These are phyloP conservation scores for Pseudofabraea citricarpa DNA, from an alignment of 2,329 filamentous ascomycete genomes.

Conservation along the genomic window DNA sequence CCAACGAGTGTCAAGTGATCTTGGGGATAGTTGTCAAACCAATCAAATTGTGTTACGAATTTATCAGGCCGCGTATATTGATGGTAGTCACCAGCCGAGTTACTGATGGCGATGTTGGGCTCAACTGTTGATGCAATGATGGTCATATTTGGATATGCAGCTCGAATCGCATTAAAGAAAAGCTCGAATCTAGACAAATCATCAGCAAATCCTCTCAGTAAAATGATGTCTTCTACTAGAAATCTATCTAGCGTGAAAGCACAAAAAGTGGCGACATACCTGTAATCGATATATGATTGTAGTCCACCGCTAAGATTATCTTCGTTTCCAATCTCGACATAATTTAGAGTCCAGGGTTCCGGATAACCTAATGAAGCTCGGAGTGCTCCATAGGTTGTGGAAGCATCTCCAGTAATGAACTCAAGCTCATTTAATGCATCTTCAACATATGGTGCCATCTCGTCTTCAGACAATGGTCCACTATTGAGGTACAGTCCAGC, in stretches of 20 bases:
- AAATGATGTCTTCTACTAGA: too few species aligned
- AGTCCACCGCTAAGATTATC: conserved; percentile 40
- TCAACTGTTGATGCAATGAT: conserved; percentile 32
- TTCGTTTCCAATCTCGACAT: conserved; percentile 44
- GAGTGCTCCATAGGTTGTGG: conserved; percentile 40
- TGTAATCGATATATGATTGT: conserved; percentile 28
- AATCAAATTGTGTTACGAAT: conserved; percentile 5
- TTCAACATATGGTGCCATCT: conserved; percentile 40
- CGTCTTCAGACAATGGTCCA: conserved; percentile 35
- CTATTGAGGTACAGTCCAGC: conserved; percentile 36
- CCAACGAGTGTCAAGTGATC: conserved; percentile 5
- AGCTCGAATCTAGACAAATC: conserved; percentile 42
- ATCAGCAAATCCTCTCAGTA: too few species aligned
- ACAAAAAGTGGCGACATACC: too few species aligned
- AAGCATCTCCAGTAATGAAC: conserved; percentile 40
- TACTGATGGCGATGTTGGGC: not conserved
- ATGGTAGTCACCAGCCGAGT: conserved; percentile 5
- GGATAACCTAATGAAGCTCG: conserved; percentile 45
- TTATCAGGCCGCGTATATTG: conserved; percentile 6
- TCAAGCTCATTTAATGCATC: conserved; percentile 47
- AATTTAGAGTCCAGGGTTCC: conserved; percentile 43
- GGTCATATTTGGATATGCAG: conserved; percentile 34
- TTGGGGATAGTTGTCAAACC: conserved; percentile 7
- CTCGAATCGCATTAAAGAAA: conserved; percentile 42
- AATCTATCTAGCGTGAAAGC: too few species aligned